These are phyloP conservation scores for Penicillium thymicola DNA, from an alignment of 2,329 filamentous ascomycete species.

Conservation along the genomic window DNA sequence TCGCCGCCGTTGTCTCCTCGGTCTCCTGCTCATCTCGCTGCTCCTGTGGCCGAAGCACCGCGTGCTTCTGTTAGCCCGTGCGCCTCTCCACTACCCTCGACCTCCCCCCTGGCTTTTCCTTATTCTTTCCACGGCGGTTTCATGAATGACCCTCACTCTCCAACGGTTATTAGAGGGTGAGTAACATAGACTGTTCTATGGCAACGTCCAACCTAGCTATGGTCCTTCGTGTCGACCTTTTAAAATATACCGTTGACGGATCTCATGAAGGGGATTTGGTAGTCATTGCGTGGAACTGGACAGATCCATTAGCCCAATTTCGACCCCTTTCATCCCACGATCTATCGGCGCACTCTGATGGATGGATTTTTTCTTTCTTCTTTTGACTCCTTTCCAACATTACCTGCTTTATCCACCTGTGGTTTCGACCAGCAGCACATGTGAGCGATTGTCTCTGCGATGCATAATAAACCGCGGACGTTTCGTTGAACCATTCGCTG, in stretches of 20 bases:
- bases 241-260: slow-evolving; percentile 17
- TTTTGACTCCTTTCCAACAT: not conserved
- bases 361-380: not conserved
- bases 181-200: slow-evolving; percentile 19
- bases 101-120: slow-evolving; percentile 25
- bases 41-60: slow-evolving; percentile 8
- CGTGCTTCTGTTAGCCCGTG: slow-evolving; percentile 15
- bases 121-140: slow-evolving; percentile 25
- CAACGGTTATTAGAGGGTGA: slow-evolving; percentile 29
- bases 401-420: slow-evolving; percentile 1
- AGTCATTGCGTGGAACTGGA: slow-evolving; percentile 14
- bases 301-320: slow-evolving; percentile 12
- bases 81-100: slow-evolving; percentile 17
- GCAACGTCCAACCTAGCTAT: slow-evolving; percentile 14
- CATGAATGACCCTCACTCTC: slow-evolving; percentile 25
- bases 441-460: slow-evolving; percentile 27
- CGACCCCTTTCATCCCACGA: slow-evolving; percentile 11
- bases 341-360: slow-evolving; percentile 20
- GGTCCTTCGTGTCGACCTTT: slow-evolving; percentile 2
- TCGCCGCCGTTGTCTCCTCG: slow-evolving; percentile 29
- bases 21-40: slow-evolving; percentile 17
- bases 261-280: slow-evolving; percentile 18
- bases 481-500: slow-evolving; percentile 11
- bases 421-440: slow-evolving; percentile 9
- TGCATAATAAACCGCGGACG: slow-evolving; percentile 37